Percentiles rank a stretch among this genome's conserved stretches.
phyloP scores from a whole-genome alignment of 148 eudicot genomes.

The Beta vulgaris region DNA sequence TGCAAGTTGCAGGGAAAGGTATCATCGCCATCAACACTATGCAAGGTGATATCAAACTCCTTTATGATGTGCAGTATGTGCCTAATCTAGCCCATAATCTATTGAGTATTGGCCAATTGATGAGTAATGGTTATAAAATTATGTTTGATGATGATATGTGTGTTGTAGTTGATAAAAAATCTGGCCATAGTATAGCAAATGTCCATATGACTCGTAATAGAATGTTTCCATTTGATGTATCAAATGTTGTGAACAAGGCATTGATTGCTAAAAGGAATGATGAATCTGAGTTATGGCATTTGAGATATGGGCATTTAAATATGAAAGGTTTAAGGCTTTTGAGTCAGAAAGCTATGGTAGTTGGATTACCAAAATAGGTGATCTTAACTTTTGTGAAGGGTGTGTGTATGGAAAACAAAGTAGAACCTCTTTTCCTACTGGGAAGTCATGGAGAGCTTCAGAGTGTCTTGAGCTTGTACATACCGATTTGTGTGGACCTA shows the following conservation, averaged over 20 bases:
- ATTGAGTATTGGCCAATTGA: too few relatives aligned
- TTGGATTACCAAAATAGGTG: slow-evolving; percentile 8
- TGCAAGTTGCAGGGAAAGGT: slow-evolving; percentile 31
- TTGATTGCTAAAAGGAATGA: not conserved
- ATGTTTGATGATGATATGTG: slow-evolving; percentile 24
- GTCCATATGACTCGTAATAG: slow-evolving; percentile 16
- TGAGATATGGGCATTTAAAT: too few relatives aligned
- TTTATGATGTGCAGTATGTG: slow-evolving; percentile 30
- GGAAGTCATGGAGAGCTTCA: too few relatives aligned
- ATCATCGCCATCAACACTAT: slow-evolving; percentile 12
- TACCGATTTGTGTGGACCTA: slow-evolving; percentile 14
- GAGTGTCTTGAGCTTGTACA: too few relatives aligned
- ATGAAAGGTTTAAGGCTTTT: slow-evolving; percentile 3
- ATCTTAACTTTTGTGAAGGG: slow-evolving; percentile 6
- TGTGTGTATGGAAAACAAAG: too few relatives aligned
- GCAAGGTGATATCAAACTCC: slow-evolving; percentile 24
- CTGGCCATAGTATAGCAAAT: not conserved
- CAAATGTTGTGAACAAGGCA: not conserved
- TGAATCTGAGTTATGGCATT: slow-evolving; percentile 23
- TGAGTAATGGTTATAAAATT: slow-evolving; percentile 29
- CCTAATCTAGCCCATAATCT: slow-evolving; percentile 31
- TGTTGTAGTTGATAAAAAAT: slow-evolving; percentile 5
- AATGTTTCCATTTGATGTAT: slow-evolving; percentile 26
- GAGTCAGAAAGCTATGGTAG: not conserved
- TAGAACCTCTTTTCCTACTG: too few relatives aligned